These are phyloP conservation scores for Sugiyamaella qingdaonensis DNA, from an alignment of 805 yeast genomes.

Conservation along the genomic window DNA sequence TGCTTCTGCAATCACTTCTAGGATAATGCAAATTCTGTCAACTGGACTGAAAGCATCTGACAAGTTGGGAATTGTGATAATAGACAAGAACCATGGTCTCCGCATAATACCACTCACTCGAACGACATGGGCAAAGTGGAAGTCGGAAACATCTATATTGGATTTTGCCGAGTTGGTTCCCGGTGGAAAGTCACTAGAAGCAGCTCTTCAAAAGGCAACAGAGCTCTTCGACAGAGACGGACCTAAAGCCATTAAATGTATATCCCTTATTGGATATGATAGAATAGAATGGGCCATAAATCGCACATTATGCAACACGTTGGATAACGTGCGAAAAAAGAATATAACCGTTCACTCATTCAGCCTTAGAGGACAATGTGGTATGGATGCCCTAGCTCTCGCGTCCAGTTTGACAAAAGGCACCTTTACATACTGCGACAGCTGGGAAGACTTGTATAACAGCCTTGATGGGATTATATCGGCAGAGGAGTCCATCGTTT, in stretches of 20 bases:
- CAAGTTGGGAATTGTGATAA: no score
- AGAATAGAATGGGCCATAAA: neutral
- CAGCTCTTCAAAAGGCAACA: slow-evolving; percentile 1
- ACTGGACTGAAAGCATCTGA: no score
- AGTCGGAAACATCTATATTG: neutral
- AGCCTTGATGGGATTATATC: slow-evolving; percentile 19
- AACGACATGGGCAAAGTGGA: no score
- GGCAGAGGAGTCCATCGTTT: slow-evolving; percentile 15
- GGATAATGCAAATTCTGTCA: no score
- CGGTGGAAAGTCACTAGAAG: neutral
- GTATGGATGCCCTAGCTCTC: slow-evolving; percentile 17
- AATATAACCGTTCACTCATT: slow-evolving; percentile 20
- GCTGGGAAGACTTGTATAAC: slow-evolving; percentile 19
- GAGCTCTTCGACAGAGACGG: slow-evolving; percentile 3
- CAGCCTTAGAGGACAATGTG: slow-evolving; percentile 23
- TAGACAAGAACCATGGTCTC: no score
- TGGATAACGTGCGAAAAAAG: neutral
- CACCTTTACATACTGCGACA: slow-evolving; percentile 20
- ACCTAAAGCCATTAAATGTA: slow-evolving; percentile 2
- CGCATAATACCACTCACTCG: no score
- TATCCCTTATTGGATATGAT: slow-evolving; percentile 9
- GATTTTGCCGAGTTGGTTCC: neutral
- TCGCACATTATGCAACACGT: neutral
- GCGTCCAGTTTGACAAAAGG: slow-evolving; percentile 18
- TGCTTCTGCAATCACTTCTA: no score